Evolutionary conservation across 1,139 yeast genomes (phyloP).

Genomic region (Geotrichum klebahnii): DNA sequence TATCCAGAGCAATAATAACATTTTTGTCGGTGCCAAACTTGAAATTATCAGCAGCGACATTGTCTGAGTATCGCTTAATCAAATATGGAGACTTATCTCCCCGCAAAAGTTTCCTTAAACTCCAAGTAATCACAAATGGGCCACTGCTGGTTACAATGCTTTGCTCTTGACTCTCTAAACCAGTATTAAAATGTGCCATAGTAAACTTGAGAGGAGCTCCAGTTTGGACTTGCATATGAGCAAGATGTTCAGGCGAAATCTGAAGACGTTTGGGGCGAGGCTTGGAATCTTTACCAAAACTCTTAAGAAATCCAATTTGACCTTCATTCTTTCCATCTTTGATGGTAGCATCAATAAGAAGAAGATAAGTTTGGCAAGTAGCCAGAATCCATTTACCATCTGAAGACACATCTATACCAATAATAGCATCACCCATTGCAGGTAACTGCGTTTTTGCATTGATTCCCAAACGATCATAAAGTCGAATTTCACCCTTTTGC

Average conservation of each 20-base stretch:
- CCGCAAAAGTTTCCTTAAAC: slow-evolving; percentile 54
- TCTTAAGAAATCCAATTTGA: slow-evolving; percentile 56
- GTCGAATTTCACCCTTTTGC: slow-evolving; percentile 66
- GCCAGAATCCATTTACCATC: slow-evolving; percentile 83
- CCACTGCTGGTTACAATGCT: slow-evolving; percentile 74
- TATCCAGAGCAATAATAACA: slow-evolving; percentile 64
- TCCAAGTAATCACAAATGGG: slow-evolving; percentile 79
- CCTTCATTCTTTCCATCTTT: slow-evolving; percentile 49
- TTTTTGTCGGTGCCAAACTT: slow-evolving; percentile 66
- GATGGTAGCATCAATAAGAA: slow-evolving; percentile 63
- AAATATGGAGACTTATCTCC: slow-evolving; percentile 56
- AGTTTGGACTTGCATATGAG: slow-evolving; percentile 54
- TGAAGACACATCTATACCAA: slow-evolving; percentile 64
- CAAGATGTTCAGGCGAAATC: slow-evolving; percentile 68
- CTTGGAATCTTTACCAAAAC: slow-evolving; percentile 63
- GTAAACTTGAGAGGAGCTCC: slow-evolving; percentile 57
- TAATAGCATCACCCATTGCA: slow-evolving; percentile 70
- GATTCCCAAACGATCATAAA: slow-evolving; percentile 71
- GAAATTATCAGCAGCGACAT: slow-evolving; percentile 74
- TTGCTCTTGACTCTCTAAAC: slow-evolving; percentile 60
- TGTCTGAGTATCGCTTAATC: slow-evolving; percentile 58
- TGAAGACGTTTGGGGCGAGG: slow-evolving; percentile 68
- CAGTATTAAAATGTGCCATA: slow-evolving; percentile 71
- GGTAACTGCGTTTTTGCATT: slow-evolving; percentile 77
- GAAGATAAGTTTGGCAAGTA: slow-evolving; percentile 66